Percentiles rank a stretch among this genome's conserved stretches.
phyloP scores from a whole-genome alignment of 495 filamentous ascomycete genomes.

The Penicillium canescens region DNA sequence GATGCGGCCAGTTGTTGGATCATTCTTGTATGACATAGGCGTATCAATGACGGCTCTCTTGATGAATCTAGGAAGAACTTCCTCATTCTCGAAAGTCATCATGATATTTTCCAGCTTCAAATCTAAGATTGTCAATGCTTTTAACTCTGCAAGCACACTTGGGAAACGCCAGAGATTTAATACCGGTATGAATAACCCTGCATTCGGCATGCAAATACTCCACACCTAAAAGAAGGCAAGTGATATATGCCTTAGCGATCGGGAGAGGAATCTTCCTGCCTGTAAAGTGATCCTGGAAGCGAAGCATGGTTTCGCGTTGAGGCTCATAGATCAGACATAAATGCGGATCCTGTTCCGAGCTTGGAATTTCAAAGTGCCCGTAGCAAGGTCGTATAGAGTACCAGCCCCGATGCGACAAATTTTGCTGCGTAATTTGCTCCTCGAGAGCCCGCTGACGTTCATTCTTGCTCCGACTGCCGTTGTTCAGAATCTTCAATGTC shows the following conservation, averaged over 20 bases:
- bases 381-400: constrained; percentile 16
- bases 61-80: constrained; percentile 36
- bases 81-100: constrained; percentile 39
- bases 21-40: constrained; percentile 36
- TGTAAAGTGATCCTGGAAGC: constrained; percentile 29
- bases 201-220: constrained; percentile 42
- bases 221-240: constrained; percentile 32
- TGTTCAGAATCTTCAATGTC: constrained; percentile 36
- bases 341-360: not conserved
- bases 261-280: constrained; percentile 23
- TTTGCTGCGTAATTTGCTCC: constrained; percentile 24
- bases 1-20: constrained; percentile 18
- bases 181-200: constrained; percentile 35
- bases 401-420: constrained; percentile 30
- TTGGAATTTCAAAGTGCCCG: constrained; percentile 4
- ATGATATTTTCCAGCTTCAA: constrained; percentile 46
- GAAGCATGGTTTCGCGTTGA: constrained; percentile 31
- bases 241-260: constrained; percentile 33
- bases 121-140: constrained; percentile 23
- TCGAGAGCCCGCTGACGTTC: constrained; percentile 6
- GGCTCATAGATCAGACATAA: constrained; percentile 21
- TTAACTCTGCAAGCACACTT: not conserved
- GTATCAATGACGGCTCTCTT: constrained; percentile 21
- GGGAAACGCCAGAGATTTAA: not conserved
- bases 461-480: constrained; percentile 10